Percentiles rank a stretch among this genome's conserved stretches.
Conservation (phyloP, 129 eudicot genomes). For the Heracleum sosnowskyi region DNA sequence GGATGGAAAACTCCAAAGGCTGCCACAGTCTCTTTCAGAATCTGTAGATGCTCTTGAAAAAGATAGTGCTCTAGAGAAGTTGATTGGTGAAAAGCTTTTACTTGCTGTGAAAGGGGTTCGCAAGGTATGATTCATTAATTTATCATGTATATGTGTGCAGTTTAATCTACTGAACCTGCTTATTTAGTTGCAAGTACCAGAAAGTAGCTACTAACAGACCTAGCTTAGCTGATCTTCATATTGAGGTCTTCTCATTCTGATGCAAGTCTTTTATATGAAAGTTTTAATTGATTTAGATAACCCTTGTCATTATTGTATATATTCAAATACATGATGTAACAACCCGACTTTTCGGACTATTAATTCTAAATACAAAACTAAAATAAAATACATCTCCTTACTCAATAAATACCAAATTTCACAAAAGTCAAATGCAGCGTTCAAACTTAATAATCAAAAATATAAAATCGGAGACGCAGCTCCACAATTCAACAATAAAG, state of each 20-base stretch:
- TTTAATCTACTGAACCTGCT: background rate
- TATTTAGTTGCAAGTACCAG: background rate
- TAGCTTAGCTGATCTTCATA: background rate
- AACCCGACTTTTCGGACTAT: too few species aligned
- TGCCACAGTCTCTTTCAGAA: constrained; percentile 73
- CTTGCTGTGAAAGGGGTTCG: constrained; percentile 79
- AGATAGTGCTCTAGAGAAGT: constrained; percentile 42
- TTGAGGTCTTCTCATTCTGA: background rate
- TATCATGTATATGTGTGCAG: background rate
- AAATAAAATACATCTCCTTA: too few species aligned
- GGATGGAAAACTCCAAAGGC: constrained; percentile 46
- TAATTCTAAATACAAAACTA: too few species aligned
- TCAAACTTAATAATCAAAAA: too few species aligned
- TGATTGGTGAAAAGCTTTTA: constrained; percentile 72
- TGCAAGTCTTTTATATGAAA: background rate
- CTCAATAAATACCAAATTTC: too few species aligned
- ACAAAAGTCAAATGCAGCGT: too few species aligned
- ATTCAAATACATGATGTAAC: background rate
- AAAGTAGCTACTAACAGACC: background rate
- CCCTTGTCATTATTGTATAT: background rate
- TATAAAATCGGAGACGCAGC: too few species aligned
- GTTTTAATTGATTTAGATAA: background rate
- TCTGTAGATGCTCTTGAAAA: constrained; percentile 77
- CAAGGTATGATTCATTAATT: constrained; percentile 39
- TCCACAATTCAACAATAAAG: too few species aligned